Base-by-base conservation (phyloP, 345 rosid genomes). In the Reutealis trisperma region DNA sequence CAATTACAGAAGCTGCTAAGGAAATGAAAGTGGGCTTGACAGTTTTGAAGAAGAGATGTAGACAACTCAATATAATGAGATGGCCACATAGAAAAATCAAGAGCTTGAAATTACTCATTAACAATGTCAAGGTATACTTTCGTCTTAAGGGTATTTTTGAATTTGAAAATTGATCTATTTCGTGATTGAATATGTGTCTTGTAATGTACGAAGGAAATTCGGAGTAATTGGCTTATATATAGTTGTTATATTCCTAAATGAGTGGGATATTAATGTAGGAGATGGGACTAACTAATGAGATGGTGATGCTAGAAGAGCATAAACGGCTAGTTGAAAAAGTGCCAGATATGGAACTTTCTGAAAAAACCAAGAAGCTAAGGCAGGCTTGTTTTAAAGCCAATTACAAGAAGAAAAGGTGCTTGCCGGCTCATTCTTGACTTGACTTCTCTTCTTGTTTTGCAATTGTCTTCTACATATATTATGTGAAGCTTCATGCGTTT, bases 1-100 rank as follows among this genome's bases (percentile, higher is more conserved):
- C 98, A 0, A 91, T 91, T 34, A 83, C 85, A 6, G 79, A 65
- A 80, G 96, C 98, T 0, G 98, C 98, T 0, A 91, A 85, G 77
- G 93, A 90, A 63, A 80, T 93, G 24, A 89, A 89, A 2, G 89
- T 93, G 1, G 98, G 94, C 1, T 75, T 91, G 9, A 93, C 98
- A 0, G 88, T 88, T 7, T 63, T 93, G 84, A 93, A 93, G 83
- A 91, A 86, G 64, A 85, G 96, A 60, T 93, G 96, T 83, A 84
- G 98, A 44, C 94, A 93, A 71, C 85, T 91, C 1, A 89, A 86
- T n/a, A 83, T 93, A 13, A 84, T 83, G 81, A 70, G 98, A 60
- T 93, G 96, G 94, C 98, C 98, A 42, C 94, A 63, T 5, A 75
- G 72, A 19, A 74, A 79, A 27, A 89, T 93, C 75, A 90, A 85